These are phyloP conservation scores for Tranzscheliella williamsii DNA, from an alignment of 1,284 basidiomycete genomes.

Conservation along the genomic window DNA sequence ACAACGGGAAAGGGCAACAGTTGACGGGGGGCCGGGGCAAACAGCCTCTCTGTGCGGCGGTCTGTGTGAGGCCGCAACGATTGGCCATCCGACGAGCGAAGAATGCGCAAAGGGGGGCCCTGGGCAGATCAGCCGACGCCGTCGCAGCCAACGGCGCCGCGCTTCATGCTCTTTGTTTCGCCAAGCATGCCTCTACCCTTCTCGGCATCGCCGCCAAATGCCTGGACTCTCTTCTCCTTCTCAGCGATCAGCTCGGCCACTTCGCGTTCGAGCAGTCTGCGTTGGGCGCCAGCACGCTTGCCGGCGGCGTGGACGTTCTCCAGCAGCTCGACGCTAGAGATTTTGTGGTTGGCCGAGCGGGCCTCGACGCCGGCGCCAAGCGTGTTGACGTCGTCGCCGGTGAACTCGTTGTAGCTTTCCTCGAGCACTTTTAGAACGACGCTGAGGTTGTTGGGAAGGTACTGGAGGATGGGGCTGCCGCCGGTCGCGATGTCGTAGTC, in stretches of 20 bases:
- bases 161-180: conserved; percentile 25
- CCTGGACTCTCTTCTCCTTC: conserved; percentile 36
- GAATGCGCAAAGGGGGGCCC: too few relatives aligned
- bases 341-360: conserved; percentile 4
- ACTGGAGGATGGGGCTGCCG: conserved; percentile 50
- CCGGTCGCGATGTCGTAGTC: conserved; percentile 55
- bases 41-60: too few relatives aligned
- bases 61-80: too few relatives aligned
- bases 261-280: conserved; percentile 41
- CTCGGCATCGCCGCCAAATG: conserved; percentile 27
- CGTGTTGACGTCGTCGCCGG: conserved; percentile 6
- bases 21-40: too few relatives aligned
- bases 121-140: conserved; percentile 47
- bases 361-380: conserved; percentile 4
- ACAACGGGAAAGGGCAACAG: too few relatives aligned
- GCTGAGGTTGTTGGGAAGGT: conserved; percentile 55
- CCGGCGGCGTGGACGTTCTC: conserved; percentile 30
- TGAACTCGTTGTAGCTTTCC: conserved; percentile 33
- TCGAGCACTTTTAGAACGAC: conserved; percentile 45
- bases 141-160: conserved; percentile 48
- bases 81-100: too few relatives aligned
- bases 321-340: conserved; percentile 29
- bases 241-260: conserved; percentile 35
- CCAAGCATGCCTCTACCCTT: conserved; percentile 39
- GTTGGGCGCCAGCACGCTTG: conserved; percentile 35